These are phyloP conservation scores for Limonium bicolor DNA, from an alignment of 148 eudicot species.

Conservation along the genomic window DNA sequence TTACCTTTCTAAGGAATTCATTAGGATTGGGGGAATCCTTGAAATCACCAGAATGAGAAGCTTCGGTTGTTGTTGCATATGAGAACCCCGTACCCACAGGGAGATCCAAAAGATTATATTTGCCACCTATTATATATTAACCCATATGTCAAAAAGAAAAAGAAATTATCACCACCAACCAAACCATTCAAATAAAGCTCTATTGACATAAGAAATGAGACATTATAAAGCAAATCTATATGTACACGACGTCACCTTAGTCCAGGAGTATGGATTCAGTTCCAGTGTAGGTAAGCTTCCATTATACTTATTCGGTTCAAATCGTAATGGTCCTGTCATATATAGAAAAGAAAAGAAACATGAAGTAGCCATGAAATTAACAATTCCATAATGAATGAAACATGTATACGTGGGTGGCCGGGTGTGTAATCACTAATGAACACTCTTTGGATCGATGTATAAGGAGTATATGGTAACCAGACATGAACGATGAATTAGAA, in stretches of 20 bases:
- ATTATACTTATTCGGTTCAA: slow-evolving; percentile 13
- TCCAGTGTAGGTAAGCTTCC: slow-evolving; percentile 23
- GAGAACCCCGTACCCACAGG: slow-evolving; percentile 45
- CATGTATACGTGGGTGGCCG: too few relatives aligned
- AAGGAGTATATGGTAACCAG: too few relatives aligned
- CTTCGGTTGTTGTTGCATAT: slow-evolving; percentile 21
- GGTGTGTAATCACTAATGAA: too few relatives aligned
- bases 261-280: slow-evolving; percentile 33
- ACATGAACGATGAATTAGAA: background rate
- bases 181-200: background rate
- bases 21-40: slow-evolving; percentile 13
- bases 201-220: background rate
- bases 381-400: too few relatives aligned
- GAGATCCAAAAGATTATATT: slow-evolving; percentile 29
- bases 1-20: slow-evolving; percentile 38
- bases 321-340: slow-evolving; percentile 28
- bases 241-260: slow-evolving; percentile 18
- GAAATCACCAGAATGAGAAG: slow-evolving; percentile 20
- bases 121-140: slow-evolving; percentile 13
- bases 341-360: background rate
- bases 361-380: background rate
- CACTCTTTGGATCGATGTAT: too few relatives aligned
- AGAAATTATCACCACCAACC: background rate
- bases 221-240: background rate
- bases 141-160: too few relatives aligned